Evolutionary conservation across 805 yeast species (phyloP).

Genomic region (Saccharomycopsis sp.): DNA sequence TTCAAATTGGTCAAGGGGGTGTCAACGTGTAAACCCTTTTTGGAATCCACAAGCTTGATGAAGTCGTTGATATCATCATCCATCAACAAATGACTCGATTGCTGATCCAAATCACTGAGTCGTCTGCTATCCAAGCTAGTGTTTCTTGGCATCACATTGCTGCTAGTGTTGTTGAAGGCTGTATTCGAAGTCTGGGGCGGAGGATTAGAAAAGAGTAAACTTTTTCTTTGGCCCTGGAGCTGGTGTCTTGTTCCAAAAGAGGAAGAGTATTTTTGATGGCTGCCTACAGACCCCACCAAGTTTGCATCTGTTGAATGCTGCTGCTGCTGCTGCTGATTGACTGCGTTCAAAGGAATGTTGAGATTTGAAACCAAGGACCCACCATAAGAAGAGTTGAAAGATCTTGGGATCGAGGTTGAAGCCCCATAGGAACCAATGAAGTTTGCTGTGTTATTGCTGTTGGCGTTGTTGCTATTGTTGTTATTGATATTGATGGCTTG

Average conservation of each 20-base stretch:
- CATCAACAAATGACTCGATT: slow-evolving; percentile 33
- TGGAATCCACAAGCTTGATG: slow-evolving; percentile 60
- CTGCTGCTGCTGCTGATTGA: too few relatives aligned
- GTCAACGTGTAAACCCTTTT: slow-evolving; percentile 30
- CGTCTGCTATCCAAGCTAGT: slow-evolving; percentile 13
- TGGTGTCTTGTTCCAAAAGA: slow-evolving; percentile 64
- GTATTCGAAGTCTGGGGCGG: slow-evolving; percentile 21
- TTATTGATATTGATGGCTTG: too few relatives aligned
- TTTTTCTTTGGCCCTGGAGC: slow-evolving; percentile 14
- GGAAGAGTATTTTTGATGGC: too few relatives aligned
- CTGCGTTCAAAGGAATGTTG: too few relatives aligned
- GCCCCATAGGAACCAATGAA: slow-evolving; percentile 6
- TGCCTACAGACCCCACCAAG: too few relatives aligned
- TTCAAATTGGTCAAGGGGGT: slow-evolving; percentile 24
- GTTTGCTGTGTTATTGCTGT: not conserved
- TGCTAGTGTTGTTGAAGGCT: slow-evolving; percentile 19
- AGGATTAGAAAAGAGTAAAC: slow-evolving; percentile 27
- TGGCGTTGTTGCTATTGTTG: too few relatives aligned
- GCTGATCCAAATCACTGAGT: slow-evolving; percentile 18
- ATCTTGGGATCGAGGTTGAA: slow-evolving; percentile 29
- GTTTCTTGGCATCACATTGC: too few relatives aligned
- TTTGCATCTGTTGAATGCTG: too few relatives aligned
- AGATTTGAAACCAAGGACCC: slow-evolving; percentile 11
- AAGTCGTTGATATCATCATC: slow-evolving; percentile 62
- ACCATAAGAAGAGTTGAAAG: slow-evolving; percentile 34